Conservation (phyloP, 768 basidiomycete genomes). For the Psilocybe sp. region DNA sequence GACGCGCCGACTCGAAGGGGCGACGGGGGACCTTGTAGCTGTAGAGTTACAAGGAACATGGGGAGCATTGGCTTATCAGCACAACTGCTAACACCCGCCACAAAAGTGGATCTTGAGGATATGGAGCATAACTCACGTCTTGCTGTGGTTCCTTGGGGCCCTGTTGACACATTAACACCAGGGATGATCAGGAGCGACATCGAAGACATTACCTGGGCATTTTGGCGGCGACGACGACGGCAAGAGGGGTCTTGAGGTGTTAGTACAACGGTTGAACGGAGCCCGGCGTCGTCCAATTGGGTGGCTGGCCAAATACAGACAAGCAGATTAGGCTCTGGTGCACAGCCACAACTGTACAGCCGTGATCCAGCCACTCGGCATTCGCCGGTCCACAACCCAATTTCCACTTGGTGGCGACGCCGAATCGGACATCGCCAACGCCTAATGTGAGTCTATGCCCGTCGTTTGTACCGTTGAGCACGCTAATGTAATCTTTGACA, state of each 20-base stretch:
- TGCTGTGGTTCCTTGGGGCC: slow-evolving; percentile 90
- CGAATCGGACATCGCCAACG: slow-evolving; percentile 46
- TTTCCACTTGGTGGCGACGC: slow-evolving; percentile 29
- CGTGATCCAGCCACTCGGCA: slow-evolving; percentile 60
- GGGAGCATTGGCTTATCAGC: slow-evolving; percentile 68
- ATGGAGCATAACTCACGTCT: slow-evolving; percentile 74
- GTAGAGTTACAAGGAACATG: slow-evolving; percentile 45
- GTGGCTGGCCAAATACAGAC: slow-evolving; percentile 30
- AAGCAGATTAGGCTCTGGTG: slow-evolving; percentile 33
- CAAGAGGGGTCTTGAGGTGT: slow-evolving; percentile 17
- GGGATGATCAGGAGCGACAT: slow-evolving; percentile 8
- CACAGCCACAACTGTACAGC: slow-evolving; percentile 65
- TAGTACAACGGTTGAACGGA: slow-evolving; percentile 12
- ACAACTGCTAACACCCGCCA: slow-evolving; percentile 60
- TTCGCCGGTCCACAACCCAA: slow-evolving; percentile 38
- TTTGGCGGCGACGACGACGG: slow-evolving; percentile 30
- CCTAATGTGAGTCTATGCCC: slow-evolving; percentile 42
- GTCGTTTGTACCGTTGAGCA: slow-evolving; percentile 5
- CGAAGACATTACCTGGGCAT: slow-evolving; percentile 76
- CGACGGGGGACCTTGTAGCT: slow-evolving; percentile 99
- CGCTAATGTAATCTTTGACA: slow-evolving; percentile 20
- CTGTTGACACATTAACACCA: slow-evolving; percentile 44
- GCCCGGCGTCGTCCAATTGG: slow-evolving; percentile 9
- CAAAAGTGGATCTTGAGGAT: slow-evolving; percentile 65
- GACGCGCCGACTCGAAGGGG: slow-evolving; percentile 95